phyloP scores from a whole-genome alignment of 306 rosid genomes.

The Alnus rubra region DNA sequence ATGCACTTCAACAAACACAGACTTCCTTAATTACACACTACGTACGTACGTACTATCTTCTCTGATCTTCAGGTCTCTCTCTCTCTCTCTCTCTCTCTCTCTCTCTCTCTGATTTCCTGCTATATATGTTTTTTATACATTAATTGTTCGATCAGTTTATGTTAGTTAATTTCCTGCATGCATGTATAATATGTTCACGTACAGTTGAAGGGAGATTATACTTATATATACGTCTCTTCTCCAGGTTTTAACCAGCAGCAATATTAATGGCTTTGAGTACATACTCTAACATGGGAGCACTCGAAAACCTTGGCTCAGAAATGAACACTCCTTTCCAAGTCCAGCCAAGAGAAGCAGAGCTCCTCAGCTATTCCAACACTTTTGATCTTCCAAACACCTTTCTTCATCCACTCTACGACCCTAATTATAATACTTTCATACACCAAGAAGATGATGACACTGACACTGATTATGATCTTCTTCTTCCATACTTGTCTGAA shows the following conservation, averaged over 20 bases:
- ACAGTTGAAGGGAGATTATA: too few relatives aligned
- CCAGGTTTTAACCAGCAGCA: neutral
- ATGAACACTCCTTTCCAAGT: neutral
- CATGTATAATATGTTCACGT: neutral
- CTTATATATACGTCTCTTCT: too few relatives aligned
- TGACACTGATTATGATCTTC: too few relatives aligned
- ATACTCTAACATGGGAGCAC: conserved; percentile 22
- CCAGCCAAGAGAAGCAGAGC: neutral
- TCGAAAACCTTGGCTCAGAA: conserved; percentile 26
- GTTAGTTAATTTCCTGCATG: neutral
- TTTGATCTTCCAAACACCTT: neutral
- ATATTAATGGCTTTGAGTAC: conserved; percentile 33
- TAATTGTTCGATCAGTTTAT: too few relatives aligned
- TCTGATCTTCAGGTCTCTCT: conserved; percentile 1
- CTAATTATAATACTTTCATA: too few relatives aligned
- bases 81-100: conserved; percentile 20
- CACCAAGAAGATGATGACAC: too few relatives aligned
- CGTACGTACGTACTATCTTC: too few relatives aligned
- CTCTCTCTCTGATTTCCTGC: neutral
- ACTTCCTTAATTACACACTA: neutral
- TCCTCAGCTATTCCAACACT: neutral
- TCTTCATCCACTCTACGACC: neutral
- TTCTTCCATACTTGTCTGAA: too few relatives aligned
- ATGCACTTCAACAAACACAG: conserved; percentile 1
- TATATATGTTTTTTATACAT: neutral